Base-by-base conservation (phyloP, 306 rosid genomes). In the Cucurbita argyrosperma region DNA sequence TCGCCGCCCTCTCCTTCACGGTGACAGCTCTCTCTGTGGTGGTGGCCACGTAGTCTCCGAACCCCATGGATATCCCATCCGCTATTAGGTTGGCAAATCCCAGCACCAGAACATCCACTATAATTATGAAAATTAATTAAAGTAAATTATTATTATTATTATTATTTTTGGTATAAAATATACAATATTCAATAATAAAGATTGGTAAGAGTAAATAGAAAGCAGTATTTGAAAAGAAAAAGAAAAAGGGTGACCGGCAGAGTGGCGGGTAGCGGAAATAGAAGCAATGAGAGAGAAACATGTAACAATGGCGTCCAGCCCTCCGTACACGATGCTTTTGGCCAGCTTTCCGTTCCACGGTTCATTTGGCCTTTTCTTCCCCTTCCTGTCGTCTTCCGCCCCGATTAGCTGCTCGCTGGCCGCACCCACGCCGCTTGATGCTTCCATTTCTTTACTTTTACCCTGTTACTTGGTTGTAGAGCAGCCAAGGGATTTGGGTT, bases 61-160 rank as follows among this genome's bases (percentile, higher is more conserved):
- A 81, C 66, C 90, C 89, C 96, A 82, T 88, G 5, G 89, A 90
- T 78, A 88, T 86, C 79, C 88, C 94, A 78, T 90, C 91, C 10
- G 90, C 94, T 50, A 86, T 88, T 43, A 90, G 78, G 80, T 90
- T 88, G 23, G 89, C 40, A 58, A 58, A 58, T 58, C 64, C 64
- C 35, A 58, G 40, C 40, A 58, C 64, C 64, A 58, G 8, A 0
- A 58, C 64, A 1, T 58, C 64, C 64, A 58, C 64, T 57, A 0
- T 14, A 8, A 1, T 7, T 6, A 43, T 8, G 10, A 43, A 43
- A 43, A 43, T 43, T 43, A 43, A 30, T 26, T 26, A 26, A 26
- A 19, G 19, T 19, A 19, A 19, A 19, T 19, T 19, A 19, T 19
- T 19, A 19, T 19, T 19, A 19, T 19, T 19, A 19, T 19, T 19